phyloP scores from a whole-genome alignment of 306 rosid genomes.

The Cucumis melo region DNA sequence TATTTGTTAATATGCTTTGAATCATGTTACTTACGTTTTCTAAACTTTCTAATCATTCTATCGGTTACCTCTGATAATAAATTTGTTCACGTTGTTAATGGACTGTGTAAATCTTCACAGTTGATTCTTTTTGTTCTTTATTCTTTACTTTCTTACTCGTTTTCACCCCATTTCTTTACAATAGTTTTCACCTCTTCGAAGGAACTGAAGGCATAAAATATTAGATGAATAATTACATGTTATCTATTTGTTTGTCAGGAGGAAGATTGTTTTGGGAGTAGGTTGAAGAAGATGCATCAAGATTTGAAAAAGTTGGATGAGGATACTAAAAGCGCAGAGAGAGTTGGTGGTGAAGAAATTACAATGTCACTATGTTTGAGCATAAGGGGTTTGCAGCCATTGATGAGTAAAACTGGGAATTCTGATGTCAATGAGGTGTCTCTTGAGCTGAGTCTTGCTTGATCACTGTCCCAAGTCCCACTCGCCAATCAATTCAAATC shows the following conservation, averaged over 20 bases:
- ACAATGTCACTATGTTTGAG: conserved; percentile 27
- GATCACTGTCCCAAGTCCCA: background rate
- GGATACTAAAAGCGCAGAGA: background rate
- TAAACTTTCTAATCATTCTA: too few relatives aligned
- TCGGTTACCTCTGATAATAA: too few relatives aligned
- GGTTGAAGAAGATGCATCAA: conserved; percentile 9
- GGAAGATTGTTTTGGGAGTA: background rate
- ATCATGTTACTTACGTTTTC: too few relatives aligned
- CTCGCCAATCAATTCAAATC: background rate
- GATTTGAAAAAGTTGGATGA: conserved; percentile 9
- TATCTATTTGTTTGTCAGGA: background rate
- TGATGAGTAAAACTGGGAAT: conserved; percentile 10
- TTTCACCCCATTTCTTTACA: too few relatives aligned
- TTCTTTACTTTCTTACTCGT: too few relatives aligned
- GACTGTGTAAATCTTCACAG: too few relatives aligned
- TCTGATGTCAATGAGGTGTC: conserved; percentile 9
- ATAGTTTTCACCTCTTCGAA: too few relatives aligned
- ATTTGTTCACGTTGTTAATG: too few relatives aligned
- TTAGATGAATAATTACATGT: too few relatives aligned
- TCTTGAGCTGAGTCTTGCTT: conserved; percentile 3
- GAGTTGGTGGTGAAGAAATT: conserved; percentile 12
- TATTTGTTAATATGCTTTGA: too few relatives aligned
- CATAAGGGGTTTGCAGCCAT: conserved; percentile 14
- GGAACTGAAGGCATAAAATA: too few relatives aligned
- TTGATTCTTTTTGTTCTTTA: too few relatives aligned